Conservation (phyloP, 768 basidiomycete species). For the Trametes sanguinea region DNA sequence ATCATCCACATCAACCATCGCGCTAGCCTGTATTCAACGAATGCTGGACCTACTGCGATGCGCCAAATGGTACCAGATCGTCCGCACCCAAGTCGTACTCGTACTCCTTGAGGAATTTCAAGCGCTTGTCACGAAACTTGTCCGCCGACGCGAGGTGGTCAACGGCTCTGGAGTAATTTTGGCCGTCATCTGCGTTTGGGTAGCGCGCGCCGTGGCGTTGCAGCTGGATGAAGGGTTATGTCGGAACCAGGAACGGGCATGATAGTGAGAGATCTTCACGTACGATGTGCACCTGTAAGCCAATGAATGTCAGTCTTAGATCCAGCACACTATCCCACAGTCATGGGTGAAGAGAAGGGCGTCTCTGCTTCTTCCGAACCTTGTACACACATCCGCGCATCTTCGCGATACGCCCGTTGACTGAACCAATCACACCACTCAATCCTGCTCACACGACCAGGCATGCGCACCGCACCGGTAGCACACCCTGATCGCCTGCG, state of each 20-base stretch:
- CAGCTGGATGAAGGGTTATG: conserved; percentile 45
- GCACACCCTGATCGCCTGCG: not conserved
- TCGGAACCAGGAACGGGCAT: not conserved
- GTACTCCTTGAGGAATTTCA: conserved; percentile 62
- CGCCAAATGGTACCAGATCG: conserved; percentile 69
- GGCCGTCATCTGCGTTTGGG: conserved; percentile 56
- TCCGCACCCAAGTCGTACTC: conserved; percentile 58
- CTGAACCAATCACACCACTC: not conserved
- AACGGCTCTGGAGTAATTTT: conserved; percentile 49
- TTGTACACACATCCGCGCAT: not conserved
- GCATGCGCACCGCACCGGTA: not conserved
- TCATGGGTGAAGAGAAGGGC: too few relatives aligned
- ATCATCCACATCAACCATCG: not conserved
- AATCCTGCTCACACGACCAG: conserved; percentile 5
- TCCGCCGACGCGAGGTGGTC: conserved; percentile 53
- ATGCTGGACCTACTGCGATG: conserved; percentile 50
- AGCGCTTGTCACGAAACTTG: conserved; percentile 44
- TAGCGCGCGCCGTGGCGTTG: conserved; percentile 82
- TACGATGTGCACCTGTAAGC: conserved; percentile 59
- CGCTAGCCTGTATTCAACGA: not conserved
- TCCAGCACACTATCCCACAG: too few relatives aligned
- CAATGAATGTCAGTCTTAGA: not conserved
- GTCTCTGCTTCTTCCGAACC: not conserved
- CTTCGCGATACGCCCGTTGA: not conserved
- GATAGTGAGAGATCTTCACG: conserved; percentile 24